phyloP scores from a whole-genome alignment of 306 rosid species.

The Quercus cerris region DNA sequence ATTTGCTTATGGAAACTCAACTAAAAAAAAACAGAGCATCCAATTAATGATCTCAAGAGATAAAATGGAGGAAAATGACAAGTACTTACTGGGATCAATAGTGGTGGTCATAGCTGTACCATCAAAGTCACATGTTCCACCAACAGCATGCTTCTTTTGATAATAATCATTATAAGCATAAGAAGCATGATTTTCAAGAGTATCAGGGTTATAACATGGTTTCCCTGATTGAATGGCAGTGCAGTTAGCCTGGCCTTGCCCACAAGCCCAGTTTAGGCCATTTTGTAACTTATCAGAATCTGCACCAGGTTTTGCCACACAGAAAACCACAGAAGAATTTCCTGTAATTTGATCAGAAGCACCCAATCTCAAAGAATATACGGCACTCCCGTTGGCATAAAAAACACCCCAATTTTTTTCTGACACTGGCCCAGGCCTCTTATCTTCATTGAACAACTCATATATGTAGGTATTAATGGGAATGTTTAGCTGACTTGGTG shows the following conservation, averaged over 20 bases:
- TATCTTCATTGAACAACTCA: constrained; percentile 92
- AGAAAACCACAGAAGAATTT: constrained; percentile 62
- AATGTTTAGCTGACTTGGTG: constrained; percentile 71
- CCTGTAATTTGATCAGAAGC: constrained; percentile 33
- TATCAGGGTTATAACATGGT: constrained; percentile 68
- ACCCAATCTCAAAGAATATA: constrained; percentile 59
- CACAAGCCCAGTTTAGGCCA: constrained; percentile 90
- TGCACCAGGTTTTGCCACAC: constrained; percentile 68
- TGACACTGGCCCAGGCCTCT: constrained; percentile 72
- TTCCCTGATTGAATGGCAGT: constrained; percentile 67
- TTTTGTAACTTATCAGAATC: constrained; percentile 71
- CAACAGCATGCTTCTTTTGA: constrained; percentile 64
- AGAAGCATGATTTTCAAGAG: constrained; percentile 70
- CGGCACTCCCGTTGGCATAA: constrained; percentile 57
- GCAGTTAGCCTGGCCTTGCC: constrained; percentile 81
- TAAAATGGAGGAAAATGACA: constrained; percentile 12
- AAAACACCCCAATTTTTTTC: constrained; percentile 75
- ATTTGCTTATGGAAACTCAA: neutral
- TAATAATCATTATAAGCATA: constrained; percentile 87
- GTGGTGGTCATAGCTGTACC: constrained; percentile 61
- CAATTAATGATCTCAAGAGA: neutral
- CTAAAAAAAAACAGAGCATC: neutral
- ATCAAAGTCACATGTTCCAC: constrained; percentile 90
- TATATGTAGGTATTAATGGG: constrained; percentile 78
- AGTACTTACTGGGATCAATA: constrained; percentile 75